These are phyloP conservation scores for Eucalyptus pauciflora DNA, from an alignment of 345 rosid species.

Conservation along the genomic window DNA sequence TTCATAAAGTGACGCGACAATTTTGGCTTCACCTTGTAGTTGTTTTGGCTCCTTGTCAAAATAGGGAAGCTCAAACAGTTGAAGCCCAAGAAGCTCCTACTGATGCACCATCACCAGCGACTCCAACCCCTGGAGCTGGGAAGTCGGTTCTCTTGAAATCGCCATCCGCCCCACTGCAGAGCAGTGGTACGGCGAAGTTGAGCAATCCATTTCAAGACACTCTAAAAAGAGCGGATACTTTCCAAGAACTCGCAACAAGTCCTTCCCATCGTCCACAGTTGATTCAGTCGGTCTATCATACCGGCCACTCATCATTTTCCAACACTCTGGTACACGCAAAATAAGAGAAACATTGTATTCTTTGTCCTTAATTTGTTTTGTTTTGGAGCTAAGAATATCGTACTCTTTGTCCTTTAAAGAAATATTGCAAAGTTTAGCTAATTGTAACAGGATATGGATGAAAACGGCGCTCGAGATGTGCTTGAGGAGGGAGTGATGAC, in stretches of 20 bases:
- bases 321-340: background rate
- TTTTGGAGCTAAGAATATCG: background rate
- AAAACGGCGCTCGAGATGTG: background rate
- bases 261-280: background rate
- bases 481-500: background rate
- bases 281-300: background rate
- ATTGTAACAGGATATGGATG: background rate
- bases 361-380: too few relatives aligned
- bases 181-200: background rate
- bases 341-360: too few relatives aligned
- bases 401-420: background rate
- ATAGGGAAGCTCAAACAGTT: background rate
- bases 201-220: background rate
- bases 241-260: background rate
- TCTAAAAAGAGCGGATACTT: background rate
- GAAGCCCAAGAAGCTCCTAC: background rate
- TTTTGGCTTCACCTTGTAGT: background rate
- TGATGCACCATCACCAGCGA: background rate
- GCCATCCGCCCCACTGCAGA: background rate
- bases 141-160: background rate
- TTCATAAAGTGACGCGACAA: background rate
- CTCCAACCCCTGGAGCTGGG: background rate
- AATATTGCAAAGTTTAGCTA: background rate
- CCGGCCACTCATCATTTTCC: background rate
- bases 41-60: background rate